Base-by-base conservation (phyloP, 192 early-diverging fungal species). In the Coemansia sp. region DNA sequence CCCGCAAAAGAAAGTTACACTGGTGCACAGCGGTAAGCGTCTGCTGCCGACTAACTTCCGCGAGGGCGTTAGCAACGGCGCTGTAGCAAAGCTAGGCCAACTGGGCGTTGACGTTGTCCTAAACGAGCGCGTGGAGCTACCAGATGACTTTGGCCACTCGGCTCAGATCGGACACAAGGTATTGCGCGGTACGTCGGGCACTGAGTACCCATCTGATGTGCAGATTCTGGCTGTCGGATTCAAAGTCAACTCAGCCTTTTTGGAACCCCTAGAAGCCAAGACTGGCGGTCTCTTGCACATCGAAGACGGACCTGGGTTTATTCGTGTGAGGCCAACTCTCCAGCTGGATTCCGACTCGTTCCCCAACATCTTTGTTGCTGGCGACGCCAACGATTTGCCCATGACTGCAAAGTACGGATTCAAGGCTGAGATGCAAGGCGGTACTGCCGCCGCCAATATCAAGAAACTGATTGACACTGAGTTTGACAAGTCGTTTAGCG, bases 341-440 rank as follows among this genome's bases (percentile, higher is more conserved):
- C 88, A 89, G 71, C 35, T 89, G 16, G 67, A 74, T 17, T 61
- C 73, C 1, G 63, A 67, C 13, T 39, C 41, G 31, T 77, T 87
- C 59, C 74, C 78, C 14, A 72, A 89, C 41, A 85, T 89, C 29
- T 89, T 87, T 67, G 83, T 85, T 1, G 59, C 86, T 1, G 88
- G 88, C 33, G 88, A 89, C 39, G 84, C 71, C 40, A 70, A 81
- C 36, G 77, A 84, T 36, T 42, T 75, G 60, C 83, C 83, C 1
- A 62, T 66, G 59, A 67, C 79, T 13, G 72, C 74, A 42, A 81
- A 81, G 48, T 81, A 77, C 50, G 79, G 66, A 24, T 81, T 77
- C 68, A 81, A 81, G 71, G 79, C 79, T 1, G 79, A 77, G 53
- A 77, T 81, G 79, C 79, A 81, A 45, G 79, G 79, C 6, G 50